These are phyloP conservation scores for Trypanosoma caninum DNA, from an alignment of 208 protist species.

Conservation along the genomic window DNA sequence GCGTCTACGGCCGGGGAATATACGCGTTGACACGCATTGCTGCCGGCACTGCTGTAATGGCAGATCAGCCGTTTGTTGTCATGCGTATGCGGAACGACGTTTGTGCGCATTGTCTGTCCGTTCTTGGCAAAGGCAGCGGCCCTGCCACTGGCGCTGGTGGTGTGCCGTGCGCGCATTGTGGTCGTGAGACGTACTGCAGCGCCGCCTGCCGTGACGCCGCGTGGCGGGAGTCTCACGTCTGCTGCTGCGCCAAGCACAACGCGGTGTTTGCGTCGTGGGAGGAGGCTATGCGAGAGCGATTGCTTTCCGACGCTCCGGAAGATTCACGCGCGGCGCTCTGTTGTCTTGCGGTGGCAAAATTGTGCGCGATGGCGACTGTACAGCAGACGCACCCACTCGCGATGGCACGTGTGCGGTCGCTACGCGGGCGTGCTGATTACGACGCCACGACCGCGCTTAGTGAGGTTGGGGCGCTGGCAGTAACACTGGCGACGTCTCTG, in stretches of 20 bases:
- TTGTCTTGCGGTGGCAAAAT: constrained; percentile 71
- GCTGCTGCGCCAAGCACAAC: constrained; percentile 67
- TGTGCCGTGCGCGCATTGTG: constrained; percentile 49
- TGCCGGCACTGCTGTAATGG: constrained; percentile 39
- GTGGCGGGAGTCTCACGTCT: constrained; percentile 69
- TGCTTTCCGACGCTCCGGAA: constrained; percentile 25
- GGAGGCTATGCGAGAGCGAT: constrained; percentile 42
- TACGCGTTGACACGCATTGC: constrained; percentile 54
- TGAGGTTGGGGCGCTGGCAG: constrained; percentile 69
- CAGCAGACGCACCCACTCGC: constrained; percentile 70
- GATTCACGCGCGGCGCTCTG: constrained; percentile 56
- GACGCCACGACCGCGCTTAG: constrained; percentile 63
- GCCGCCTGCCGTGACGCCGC: constrained; percentile 60
- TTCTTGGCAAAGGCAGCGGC: constrained; percentile 16
- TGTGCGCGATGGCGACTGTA: constrained; percentile 78
- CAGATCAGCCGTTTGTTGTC: constrained; percentile 55
- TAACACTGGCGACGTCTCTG: constrained; percentile 56
- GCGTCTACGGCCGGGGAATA: constrained; percentile 61
- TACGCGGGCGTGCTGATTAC: constrained; percentile 75
- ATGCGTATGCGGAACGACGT: constrained; percentile 40
- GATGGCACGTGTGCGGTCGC: constrained; percentile 36
- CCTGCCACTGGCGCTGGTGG: constrained; percentile 11
- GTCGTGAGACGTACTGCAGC: constrained; percentile 72
- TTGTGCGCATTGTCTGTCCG: constrained; percentile 76
- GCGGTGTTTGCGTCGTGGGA: constrained; percentile 47